A percentile compares a stretch with the other conserved stretches of the same genome.
phyloP scores from a whole-genome alignment of 129 eudicot species.

The Chrysanthemum lavandulifolium region DNA sequence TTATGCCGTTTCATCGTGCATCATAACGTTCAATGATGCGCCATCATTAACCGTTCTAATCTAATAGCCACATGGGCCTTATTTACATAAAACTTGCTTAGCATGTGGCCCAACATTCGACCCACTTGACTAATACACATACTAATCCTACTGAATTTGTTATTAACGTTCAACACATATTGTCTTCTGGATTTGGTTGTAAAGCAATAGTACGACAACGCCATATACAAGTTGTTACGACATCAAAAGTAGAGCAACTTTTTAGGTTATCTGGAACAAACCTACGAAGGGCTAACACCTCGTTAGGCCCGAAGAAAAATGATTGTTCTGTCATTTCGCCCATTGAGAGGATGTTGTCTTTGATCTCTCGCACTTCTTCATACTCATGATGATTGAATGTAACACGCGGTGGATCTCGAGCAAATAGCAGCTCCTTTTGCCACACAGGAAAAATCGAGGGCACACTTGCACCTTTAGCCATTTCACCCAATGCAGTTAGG shows the following conservation, averaged over 20 bases:
- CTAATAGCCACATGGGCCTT: too few relatives aligned
- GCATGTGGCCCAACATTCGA: too few relatives aligned
- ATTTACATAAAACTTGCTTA: too few relatives aligned
- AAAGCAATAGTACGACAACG: slow-evolving; percentile 39
- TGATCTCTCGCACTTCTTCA: slow-evolving; percentile 34
- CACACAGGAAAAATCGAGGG: slow-evolving; percentile 55
- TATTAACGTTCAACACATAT: slow-evolving; percentile 18
- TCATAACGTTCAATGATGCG: too few relatives aligned
- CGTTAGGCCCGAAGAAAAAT: slow-evolving; percentile 60
- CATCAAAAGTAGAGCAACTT: slow-evolving; percentile 36
- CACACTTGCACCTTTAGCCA: slow-evolving; percentile 45
- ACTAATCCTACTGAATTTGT: too few relatives aligned
- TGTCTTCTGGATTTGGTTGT: slow-evolving; percentile 31
- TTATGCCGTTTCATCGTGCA: too few relatives aligned
- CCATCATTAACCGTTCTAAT: too few relatives aligned
- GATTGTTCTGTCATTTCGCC: slow-evolving; percentile 48
- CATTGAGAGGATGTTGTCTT: slow-evolving; percentile 30
- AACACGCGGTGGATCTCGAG: slow-evolving; percentile 50
- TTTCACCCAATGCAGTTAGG: slow-evolving; percentile 49
- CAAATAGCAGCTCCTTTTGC: slow-evolving; percentile 47
- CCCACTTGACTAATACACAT: too few relatives aligned
- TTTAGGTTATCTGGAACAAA: slow-evolving; percentile 38
- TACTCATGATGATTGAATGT: slow-evolving; percentile 47
- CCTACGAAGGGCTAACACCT: slow-evolving; percentile 38
- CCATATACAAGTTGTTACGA: slow-evolving; percentile 40